Evolutionary conservation across 352 stramenopile species (phyloP), one percentile per base, ranked within the genome.

Genomic region (Pythium apleroticum): DNA sequence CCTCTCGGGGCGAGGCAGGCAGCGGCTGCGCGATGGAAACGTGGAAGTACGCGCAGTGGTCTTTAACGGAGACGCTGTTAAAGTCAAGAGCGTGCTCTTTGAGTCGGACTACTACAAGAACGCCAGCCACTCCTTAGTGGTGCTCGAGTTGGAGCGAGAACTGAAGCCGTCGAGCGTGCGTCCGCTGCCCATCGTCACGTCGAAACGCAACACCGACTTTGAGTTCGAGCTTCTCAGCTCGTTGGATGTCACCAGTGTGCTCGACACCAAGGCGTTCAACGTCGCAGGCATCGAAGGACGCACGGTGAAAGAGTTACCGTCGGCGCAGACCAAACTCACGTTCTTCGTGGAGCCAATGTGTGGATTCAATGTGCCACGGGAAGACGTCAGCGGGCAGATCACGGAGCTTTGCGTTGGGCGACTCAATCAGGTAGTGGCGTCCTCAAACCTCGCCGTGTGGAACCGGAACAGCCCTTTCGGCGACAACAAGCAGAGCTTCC

Each of bases 301-400:
- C 24, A 50, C 35, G 8, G 37, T n/a, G 20, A 19, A 37, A 0
- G 31, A 53, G 10, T 7, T 20, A 12, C 52, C 43, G 19, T 10
- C 15, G 1, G 19, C 37, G 6, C 24, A 57, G 30, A 53, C 61
- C 52, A 62, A 52, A 43, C 61, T 68, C 31, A 53, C 61, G 43
- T 62, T 67, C 43, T 67, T 67, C 15, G 39, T 57, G 8, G 60
- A 67, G 30, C 45, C 60, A 1, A 50, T 67, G 60, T 67, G 60
- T 50, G 60, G 60, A 6, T 67, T 41, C 24, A 22, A 37, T 4
- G 0, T 27, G 14, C 52, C 60, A 6, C 17, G 19, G 2, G n/a
- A 30, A 27, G 41, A 41, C 22, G 22, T 45, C 20, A 33, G 15
- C 25, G 19, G 22, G 2, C 30, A 22, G 4, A 57, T 67, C 7